Evolutionary conservation across 306 rosid genomes (phyloP), one percentile per base, ranked within the genome.

Genomic region (Prunus salicina): DNA sequence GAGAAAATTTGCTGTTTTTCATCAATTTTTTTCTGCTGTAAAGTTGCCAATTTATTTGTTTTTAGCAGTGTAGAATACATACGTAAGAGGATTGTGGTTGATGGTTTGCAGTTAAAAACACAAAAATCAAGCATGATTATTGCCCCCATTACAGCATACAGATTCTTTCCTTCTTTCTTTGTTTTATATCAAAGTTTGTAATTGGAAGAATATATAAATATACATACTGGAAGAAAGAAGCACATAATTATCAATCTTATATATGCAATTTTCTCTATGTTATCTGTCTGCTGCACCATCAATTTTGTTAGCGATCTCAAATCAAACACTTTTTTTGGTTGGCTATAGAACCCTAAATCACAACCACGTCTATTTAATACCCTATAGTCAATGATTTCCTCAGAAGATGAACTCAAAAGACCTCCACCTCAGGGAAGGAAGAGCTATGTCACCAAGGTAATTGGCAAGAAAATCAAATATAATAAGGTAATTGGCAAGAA

Each of bases 1-100:
- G 15, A 74, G 62, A 68, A 61, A 22, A 14, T 63, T 52, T 32
- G 27, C 16, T 15, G 50, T 57, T 30, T 43, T 32, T 64, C 27
- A 28, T 25, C 60, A 49, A 49, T 25, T 8, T 62, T 69, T 55
- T 46, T 46, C 46, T 27, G n/a, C 49, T 46, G 67, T 73, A 58
- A 24, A 74, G 68, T 27, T 73, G 83, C 25, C 69, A 7, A 38
- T 38, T 72, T 77, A 15, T 46, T 67, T 27, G 16, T 68, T 69
- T 14, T 45, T 18, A 30, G 55, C 3, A 24, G n/a, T 34, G 71
- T 49, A 68, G 34, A 74, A 68, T 49, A 34, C 75, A 74, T 67
- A 69, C 16, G 58, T 75, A n/a, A 51, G 68, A 68, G 27, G 64
- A 60, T 63, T 19, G 16, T 15, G 34, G 50, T 64, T 32, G 41